Conservation (phyloP, 345 rosid genomes). For the Populus deltoides region DNA sequence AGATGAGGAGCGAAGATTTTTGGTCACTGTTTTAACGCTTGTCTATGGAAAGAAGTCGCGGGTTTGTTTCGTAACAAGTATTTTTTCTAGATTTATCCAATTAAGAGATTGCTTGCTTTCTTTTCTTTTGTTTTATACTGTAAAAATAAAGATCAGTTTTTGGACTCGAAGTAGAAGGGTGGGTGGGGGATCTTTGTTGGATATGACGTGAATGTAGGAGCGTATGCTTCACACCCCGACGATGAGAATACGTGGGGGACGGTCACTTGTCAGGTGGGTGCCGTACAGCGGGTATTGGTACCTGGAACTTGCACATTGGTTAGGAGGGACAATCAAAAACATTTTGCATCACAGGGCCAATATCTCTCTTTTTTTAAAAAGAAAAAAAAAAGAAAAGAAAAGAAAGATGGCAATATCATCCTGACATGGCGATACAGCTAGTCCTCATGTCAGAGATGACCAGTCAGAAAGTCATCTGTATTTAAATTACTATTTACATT, state of each 20-base stretch:
- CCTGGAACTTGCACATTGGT: slow-evolving; percentile 9
- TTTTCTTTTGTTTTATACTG: neutral
- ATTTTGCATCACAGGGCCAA: too few species aligned
- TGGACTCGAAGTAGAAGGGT: neutral
- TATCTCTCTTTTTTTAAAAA: too few species aligned
- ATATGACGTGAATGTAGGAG: neutral
- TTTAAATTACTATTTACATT: neutral
- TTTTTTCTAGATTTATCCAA: neutral
- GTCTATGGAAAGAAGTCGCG: neutral
- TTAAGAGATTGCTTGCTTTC: neutral
- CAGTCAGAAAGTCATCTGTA: neutral
- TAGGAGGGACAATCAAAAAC: neutral
- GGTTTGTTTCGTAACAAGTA: neutral
- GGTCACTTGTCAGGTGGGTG: slow-evolving; percentile 16
- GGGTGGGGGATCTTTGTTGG: neutral
- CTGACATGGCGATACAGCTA: neutral
- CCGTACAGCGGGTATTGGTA: slow-evolving; percentile 32
- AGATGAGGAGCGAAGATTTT: slow-evolving; percentile 9
- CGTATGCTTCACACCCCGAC: slow-evolving; percentile 23
- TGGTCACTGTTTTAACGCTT: slow-evolving; percentile 12
- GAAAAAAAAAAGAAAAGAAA: too few species aligned
- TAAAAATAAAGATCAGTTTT: neutral
- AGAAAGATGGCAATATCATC: too few species aligned
- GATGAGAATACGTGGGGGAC: neutral
- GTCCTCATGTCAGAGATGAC: neutral